Percentiles rank a stretch among this genome's conserved stretches.
Conservation (phyloP, 2,329 filamentous ascomycete genomes). For the Ophiobolus disseminans region DNA sequence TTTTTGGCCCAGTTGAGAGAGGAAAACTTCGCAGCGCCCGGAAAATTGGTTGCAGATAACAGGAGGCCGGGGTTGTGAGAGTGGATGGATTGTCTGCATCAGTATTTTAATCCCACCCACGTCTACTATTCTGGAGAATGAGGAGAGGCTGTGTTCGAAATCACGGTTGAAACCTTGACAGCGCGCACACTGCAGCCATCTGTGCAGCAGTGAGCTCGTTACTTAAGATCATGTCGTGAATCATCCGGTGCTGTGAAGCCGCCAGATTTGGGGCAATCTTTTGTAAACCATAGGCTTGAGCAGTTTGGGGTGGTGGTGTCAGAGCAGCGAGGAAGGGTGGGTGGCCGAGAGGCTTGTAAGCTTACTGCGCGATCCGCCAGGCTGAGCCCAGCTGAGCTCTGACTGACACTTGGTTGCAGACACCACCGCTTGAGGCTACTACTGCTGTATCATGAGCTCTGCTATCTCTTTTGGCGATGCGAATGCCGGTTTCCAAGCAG, state of each 20-base stretch:
- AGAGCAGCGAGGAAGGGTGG: no score
- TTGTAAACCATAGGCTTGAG: no score
- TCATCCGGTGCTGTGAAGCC: no score
- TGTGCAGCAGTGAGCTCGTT: no score
- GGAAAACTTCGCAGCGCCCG: not conserved
- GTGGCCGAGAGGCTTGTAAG: no score
- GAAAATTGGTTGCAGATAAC: not conserved
- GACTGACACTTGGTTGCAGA: constrained; percentile 6
- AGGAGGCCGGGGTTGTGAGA: not conserved
- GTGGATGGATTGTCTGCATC: not conserved
- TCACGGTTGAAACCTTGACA: no score
- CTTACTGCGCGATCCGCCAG: not conserved
- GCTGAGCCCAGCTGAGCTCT: constrained; percentile 1
- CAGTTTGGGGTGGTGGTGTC: no score
- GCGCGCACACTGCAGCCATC: no score
- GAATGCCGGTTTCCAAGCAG: constrained; percentile 18
- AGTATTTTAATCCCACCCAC: not conserved
- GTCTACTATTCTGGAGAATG: no score
- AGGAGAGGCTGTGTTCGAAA: no score
- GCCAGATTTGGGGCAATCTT: no score
- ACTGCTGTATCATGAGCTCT: constrained; percentile 9
- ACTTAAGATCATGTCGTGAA: no score
- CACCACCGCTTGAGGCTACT: constrained; percentile 3
- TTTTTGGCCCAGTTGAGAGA: constrained; percentile 2
- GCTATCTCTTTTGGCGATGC: constrained; percentile 12